phyloP scores from a whole-genome alignment of 1,139 yeast genomes.

The Blastobotrys petasosporus region DNA sequence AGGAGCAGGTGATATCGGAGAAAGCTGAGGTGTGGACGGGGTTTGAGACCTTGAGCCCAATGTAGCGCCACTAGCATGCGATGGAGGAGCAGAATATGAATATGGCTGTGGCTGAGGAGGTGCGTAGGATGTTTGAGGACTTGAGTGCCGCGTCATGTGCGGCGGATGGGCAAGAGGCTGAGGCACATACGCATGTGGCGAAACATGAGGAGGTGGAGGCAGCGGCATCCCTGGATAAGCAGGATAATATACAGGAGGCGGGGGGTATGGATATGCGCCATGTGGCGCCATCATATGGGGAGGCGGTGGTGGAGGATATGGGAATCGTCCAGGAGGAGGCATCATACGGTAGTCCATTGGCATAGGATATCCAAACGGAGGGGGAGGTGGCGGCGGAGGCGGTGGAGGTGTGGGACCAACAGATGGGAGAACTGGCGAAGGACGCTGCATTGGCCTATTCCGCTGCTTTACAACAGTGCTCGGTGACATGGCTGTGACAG shows the following conservation, averaged over 20 bases:
- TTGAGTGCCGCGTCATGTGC: not conserved
- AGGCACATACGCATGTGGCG: not conserved
- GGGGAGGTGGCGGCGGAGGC: constrained; percentile 4
- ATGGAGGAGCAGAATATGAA: not conserved
- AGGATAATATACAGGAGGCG: constrained; percentile 1
- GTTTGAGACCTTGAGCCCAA: not conserved
- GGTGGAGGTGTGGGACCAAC: not conserved
- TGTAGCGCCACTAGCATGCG: not conserved
- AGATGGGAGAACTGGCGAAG: constrained; percentile 4
- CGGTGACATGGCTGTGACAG: not conserved
- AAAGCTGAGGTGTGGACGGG: constrained; percentile 3
- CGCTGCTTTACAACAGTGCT: not conserved
- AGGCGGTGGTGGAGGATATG: constrained; percentile 7
- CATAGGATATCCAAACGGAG: constrained; percentile 2
- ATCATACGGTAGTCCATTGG: not conserved
- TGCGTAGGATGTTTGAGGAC: not conserved
- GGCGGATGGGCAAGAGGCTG: not conserved
- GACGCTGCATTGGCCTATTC: constrained; percentile 4
- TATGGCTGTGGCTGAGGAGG: constrained; percentile 5
- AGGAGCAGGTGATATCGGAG: not conserved
- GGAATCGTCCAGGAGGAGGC: not conserved
- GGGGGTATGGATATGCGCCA: not conserved
- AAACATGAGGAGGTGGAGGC: constrained; percentile 2
- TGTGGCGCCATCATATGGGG: not conserved
- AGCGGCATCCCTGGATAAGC: not conserved